Evolutionary conservation across 129 eudicot genomes (phyloP).

Genomic region (Flaveria trinervia): DNA sequence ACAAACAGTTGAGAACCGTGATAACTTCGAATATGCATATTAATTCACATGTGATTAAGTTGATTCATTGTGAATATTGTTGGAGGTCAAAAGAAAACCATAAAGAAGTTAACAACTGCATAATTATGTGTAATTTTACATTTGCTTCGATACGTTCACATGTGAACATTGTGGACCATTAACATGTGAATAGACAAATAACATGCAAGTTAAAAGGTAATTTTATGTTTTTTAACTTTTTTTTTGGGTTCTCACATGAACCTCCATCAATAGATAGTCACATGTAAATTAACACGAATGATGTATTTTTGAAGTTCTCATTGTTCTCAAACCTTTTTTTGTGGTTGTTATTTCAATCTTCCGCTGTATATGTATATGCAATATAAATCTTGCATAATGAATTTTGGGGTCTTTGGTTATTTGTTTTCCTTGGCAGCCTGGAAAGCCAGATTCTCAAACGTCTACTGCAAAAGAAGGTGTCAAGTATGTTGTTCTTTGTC

Average conservation of each 20-base stretch:
- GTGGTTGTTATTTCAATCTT: not conserved
- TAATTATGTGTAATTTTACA: not conserved
- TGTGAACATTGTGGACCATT: not conserved
- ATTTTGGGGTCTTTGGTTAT: not conserved
- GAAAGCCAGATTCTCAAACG: slow-evolving; percentile 41
- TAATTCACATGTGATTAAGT: not conserved
- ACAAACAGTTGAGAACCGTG: not conserved
- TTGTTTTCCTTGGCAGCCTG: slow-evolving; percentile 44
- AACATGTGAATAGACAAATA: not conserved
- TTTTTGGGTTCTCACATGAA: not conserved
- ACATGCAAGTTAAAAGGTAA: not conserved
- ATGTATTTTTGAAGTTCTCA: not conserved
- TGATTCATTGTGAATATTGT: not conserved
- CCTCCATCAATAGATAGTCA: not conserved
- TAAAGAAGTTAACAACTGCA: not conserved
- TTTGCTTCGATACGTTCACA: not conserved
- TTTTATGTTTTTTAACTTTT: not conserved
- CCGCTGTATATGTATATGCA: not conserved
- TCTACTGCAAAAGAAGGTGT: slow-evolving; percentile 50
- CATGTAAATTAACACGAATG: not conserved
- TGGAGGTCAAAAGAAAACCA: not conserved
- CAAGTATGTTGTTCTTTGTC: slow-evolving; percentile 53
- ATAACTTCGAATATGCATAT: not conserved
- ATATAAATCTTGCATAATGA: not conserved
- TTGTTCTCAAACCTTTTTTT: not conserved